A percentile compares a stretch with the other conserved stretches of the same genome.
phyloP scores from a whole-genome alignment of 495 filamentous ascomycete species.

The Talaromyces trachyspermus region DNA sequence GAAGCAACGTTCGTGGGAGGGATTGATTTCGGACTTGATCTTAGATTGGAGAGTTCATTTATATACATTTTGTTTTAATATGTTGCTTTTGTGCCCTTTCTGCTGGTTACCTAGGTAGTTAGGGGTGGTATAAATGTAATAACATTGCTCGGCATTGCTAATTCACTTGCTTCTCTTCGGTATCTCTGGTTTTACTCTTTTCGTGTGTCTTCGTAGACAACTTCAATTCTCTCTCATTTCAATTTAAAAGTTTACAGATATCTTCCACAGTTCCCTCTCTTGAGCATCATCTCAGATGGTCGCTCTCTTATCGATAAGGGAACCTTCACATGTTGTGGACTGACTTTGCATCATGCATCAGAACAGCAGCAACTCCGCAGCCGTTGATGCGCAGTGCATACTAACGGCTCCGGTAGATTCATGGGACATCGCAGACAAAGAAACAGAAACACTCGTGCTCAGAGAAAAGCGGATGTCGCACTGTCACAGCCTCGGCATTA shows the following conservation, averaged over 20 bases:
- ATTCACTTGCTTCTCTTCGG: background rate
- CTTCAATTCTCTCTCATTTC: too few species aligned
- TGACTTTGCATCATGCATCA: too few species aligned
- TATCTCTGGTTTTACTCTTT: background rate
- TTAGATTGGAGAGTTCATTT: background rate
- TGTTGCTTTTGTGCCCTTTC: background rate
- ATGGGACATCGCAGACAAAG: too few species aligned
- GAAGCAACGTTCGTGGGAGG: background rate
- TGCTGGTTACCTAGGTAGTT: background rate
- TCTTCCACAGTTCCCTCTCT: background rate
- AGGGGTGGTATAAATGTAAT: conserved; percentile 7
- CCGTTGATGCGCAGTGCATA: too few species aligned
- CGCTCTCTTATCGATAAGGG: too few species aligned
- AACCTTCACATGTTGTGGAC: too few species aligned
- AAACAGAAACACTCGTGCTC: too few species aligned
- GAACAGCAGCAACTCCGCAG: too few species aligned
- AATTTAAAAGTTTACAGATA: background rate
- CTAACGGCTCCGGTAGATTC: too few species aligned
- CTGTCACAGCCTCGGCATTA: too few species aligned
- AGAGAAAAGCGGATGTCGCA: too few species aligned
- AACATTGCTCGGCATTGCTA: conserved; percentile 4
- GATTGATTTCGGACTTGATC: background rate
- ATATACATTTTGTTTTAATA: conserved; percentile 2
- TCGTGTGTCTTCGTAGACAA: background rate
- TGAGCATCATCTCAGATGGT: too few species aligned